Evolutionary conservation across 2,329 filamentous ascomycete species (phyloP), one percentile per base, ranked within the genome.

Genomic region (Alternaria atra): DNA sequence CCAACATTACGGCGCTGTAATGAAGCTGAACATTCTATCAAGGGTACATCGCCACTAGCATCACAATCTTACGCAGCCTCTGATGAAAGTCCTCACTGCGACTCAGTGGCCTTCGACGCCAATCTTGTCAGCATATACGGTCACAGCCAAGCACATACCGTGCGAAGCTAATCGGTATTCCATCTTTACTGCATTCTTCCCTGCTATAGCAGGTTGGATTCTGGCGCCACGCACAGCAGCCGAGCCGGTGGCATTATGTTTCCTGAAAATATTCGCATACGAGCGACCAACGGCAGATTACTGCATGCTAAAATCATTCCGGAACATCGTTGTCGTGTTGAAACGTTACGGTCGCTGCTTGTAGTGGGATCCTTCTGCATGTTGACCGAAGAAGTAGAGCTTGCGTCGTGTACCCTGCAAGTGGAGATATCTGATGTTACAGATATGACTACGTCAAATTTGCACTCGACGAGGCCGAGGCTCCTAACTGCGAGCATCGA

Each of bases 1-100:
- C 46, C 46, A 50, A 34, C 46, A 48, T 34, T 48, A 48, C 20
- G 30, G n/a, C 20, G 46, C 30, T 50, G 30, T 10, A 50, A n/a
- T 35, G 46, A 50, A 20, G 46, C 46, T 50, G 46, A 50, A 50
- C 5, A 17, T 5, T 25, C 20, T 2, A 48, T 34, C 46, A 50
- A 35, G 30, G 34, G 32, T 5, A 34, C 3, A 50, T 50, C 20
- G 46, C 30, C 30, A 50, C 46, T 20, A 10, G 20, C 20, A 35
- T 35, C 34, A 12, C 4, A 35, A n/a, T 27, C 30, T 37, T 50
- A 23, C 46, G 15, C 30, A 17, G 32, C 32, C 20, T 35, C 46
- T 7, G 13, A 35, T 50, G 13, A 25, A 37, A 37, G 20, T 34
- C 46, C 32, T 50, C 32, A 8, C 23, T 35, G 4, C 32, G 46